These are phyloP conservation scores for Erigeron philadelphicus DNA, from an alignment of 140 eudicot genomes.

Conservation along the genomic window DNA sequence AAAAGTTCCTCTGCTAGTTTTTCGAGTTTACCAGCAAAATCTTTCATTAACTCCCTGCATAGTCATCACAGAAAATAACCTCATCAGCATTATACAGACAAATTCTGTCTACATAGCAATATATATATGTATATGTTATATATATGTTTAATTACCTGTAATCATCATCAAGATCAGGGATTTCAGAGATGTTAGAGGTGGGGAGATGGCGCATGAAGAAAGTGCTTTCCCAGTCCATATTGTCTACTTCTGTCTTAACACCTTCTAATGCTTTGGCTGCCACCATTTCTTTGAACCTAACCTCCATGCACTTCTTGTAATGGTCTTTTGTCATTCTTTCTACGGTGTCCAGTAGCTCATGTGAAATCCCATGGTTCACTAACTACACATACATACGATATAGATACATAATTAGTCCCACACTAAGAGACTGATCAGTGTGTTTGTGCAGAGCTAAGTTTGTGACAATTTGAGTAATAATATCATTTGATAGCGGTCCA, in stretches of 20 bases:
- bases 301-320: conserved; percentile 49
- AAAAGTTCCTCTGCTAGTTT: conserved; percentile 54
- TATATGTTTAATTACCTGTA: conserved; percentile 33
- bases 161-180: conserved; percentile 45
- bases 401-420: background rate
- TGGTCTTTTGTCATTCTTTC: conserved; percentile 51
- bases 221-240: conserved; percentile 54
- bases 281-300: conserved; percentile 50
- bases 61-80: background rate
- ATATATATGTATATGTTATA: background rate
- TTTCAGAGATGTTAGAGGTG: conserved; percentile 36
- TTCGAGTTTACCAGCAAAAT: conserved; percentile 55
- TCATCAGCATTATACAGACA: background rate
- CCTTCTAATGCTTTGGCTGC: conserved; percentile 48
- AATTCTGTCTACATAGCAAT: background rate
- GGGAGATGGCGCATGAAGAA: conserved; percentile 54
- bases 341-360: conserved; percentile 42
- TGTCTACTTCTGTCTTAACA: conserved; percentile 34
- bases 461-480: background rate
- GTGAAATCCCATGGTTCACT: conserved; percentile 52
- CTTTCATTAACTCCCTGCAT: conserved; percentile 55
- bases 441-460: conserved; percentile 5
- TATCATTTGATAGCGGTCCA: too few relatives aligned
- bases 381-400: conserved; percentile 26
- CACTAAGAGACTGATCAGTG: background rate